Evolutionary conservation across 73 alveolate species (phyloP).

Genomic region (Tetrahymena thermophila): DNA sequence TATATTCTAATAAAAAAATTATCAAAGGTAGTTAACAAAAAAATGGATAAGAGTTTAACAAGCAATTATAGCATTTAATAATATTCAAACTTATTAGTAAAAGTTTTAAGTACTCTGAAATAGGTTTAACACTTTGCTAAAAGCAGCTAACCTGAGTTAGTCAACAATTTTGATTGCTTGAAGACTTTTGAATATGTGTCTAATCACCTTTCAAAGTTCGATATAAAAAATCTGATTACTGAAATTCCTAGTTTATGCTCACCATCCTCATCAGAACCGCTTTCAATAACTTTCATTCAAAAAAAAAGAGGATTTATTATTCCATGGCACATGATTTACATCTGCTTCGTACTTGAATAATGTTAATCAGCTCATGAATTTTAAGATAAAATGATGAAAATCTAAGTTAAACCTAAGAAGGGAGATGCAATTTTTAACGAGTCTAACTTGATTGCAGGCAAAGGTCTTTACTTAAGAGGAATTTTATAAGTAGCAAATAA

Average conservation of each 20-base stretch:
- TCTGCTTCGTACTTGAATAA: neutral
- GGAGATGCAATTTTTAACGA: neutral
- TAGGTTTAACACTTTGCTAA: neutral
- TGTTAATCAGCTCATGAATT: neutral
- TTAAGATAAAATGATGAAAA: neutral
- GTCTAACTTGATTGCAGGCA: neutral
- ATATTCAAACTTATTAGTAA: neutral
- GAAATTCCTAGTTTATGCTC: neutral
- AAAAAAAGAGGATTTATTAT: neutral
- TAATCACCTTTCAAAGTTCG: neutral
- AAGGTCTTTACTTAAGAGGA: neutral
- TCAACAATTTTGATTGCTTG: neutral
- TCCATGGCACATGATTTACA: neutral
- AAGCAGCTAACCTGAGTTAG: neutral
- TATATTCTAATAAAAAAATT: neutral
- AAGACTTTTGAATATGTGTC: neutral
- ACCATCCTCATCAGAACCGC: neutral
- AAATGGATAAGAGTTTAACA: neutral
- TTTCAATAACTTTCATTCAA: neutral
- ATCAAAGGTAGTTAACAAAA: neutral
- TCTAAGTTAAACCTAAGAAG: neutral
- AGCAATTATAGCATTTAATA: neutral
- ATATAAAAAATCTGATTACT: neutral
- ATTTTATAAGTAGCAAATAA: neutral
- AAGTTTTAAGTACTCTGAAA: neutral